These are phyloP conservation scores for Balakata baccata DNA, from an alignment of 345 rosid genomes.

Conservation along the genomic window DNA sequence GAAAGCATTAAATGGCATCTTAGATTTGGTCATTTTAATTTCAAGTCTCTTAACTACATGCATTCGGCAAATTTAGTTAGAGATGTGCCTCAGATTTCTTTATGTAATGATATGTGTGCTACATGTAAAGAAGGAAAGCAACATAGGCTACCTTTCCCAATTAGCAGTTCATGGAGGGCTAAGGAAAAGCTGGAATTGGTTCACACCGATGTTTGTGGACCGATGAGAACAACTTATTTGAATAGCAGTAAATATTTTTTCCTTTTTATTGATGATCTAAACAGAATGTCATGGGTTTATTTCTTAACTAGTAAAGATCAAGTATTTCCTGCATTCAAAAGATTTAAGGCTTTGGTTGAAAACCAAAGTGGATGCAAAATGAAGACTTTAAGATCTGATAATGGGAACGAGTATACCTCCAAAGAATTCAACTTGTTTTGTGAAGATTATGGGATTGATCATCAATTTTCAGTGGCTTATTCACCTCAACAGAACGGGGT, in stretches of 20 bases:
- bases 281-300: not conserved
- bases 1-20: not conserved
- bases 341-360: too few species aligned
- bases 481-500: not conserved
- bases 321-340: too few species aligned
- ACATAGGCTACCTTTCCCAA: not conserved
- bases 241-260: not conserved
- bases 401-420: too few species aligned
- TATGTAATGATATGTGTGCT: too few species aligned
- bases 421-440: too few species aligned
- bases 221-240: not conserved
- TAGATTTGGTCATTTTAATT: not conserved
- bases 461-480: not conserved
- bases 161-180: not conserved
- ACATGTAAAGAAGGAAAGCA: not conserved
- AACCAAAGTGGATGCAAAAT: too few species aligned
- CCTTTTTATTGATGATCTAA: slow-evolving; percentile 3
- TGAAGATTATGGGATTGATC: not conserved
- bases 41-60: too few species aligned
- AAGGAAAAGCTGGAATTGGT: not conserved
- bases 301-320: too few species aligned
- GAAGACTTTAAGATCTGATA: too few species aligned
- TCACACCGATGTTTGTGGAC: too few species aligned
- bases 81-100: too few species aligned
- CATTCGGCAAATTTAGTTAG: not conserved